These are phyloP conservation scores for Candida sp. DNA, from an alignment of 1,139 yeast species.

Conservation along the genomic window DNA sequence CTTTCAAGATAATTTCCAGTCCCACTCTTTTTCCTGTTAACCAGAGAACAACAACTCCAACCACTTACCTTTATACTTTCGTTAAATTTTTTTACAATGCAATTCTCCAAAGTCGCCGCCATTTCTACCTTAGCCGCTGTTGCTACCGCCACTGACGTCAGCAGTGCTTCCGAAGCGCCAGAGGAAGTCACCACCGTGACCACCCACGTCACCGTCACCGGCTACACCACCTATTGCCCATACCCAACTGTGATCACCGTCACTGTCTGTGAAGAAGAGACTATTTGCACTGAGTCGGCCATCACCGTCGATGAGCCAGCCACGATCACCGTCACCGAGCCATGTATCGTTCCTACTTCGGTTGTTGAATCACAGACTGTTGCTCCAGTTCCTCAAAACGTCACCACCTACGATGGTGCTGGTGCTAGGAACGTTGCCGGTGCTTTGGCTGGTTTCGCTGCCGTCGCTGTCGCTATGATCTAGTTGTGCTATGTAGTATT, in stretches of 20 bases:
- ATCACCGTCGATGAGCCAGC: conserved; percentile 37
- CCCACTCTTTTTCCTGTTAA: not conserved
- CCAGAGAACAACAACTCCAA: conserved; percentile 2
- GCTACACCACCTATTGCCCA: conserved; percentile 43
- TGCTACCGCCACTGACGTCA: not conserved
- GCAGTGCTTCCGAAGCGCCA: conserved; percentile 28
- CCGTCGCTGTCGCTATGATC: conserved; percentile 48
- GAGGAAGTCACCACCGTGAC: conserved; percentile 38
- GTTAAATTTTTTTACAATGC: conserved; percentile 26
- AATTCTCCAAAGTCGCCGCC: conserved; percentile 41
- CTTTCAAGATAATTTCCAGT: not conserved
- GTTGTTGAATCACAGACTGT: conserved; percentile 19
- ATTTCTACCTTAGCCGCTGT: conserved; percentile 28
- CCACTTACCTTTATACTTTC: conserved; percentile 14
- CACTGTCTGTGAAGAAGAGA: conserved; percentile 28
- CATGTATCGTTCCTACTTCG: conserved; percentile 42
- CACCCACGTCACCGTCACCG: conserved; percentile 38
- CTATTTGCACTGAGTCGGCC: conserved; percentile 22
- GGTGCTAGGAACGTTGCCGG: conserved; percentile 38
- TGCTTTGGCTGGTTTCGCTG: conserved; percentile 47
- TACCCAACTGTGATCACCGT: conserved; percentile 33
- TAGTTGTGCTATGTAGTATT: conserved; percentile 20
- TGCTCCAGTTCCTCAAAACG: conserved; percentile 18
- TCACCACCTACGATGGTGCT: conserved; percentile 28
- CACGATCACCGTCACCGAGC: conserved; percentile 40